Evolutionary conservation across 257 asterid species (phyloP).

Genomic region (Solanum chaucha): DNA sequence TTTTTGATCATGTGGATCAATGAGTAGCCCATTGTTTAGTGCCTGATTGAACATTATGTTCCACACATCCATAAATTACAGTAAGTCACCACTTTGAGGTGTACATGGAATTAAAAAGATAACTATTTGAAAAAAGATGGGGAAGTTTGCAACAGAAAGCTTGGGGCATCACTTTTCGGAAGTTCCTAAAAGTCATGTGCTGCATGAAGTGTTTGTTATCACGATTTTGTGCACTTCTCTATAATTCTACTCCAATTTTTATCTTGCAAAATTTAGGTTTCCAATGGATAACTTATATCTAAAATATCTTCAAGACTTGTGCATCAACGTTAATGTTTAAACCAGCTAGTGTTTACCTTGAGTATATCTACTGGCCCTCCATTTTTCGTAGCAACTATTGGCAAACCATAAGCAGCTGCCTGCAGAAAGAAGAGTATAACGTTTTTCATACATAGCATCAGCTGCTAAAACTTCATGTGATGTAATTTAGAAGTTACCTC

Average conservation of each 20-base stretch:
- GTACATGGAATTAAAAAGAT: neutral
- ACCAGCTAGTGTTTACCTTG: slow-evolving; percentile 29
- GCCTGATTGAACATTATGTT: slow-evolving; percentile 23
- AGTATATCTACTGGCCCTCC: slow-evolving; percentile 66
- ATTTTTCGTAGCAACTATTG: slow-evolving; percentile 57
- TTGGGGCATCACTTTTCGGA: neutral
- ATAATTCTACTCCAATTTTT: neutral
- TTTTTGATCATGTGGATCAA: slow-evolving; percentile 57
- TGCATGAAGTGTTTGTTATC: neutral
- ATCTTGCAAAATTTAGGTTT: neutral
- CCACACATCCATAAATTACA: neutral
- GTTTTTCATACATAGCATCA: neutral
- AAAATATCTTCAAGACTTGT: neutral
- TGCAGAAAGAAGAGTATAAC: slow-evolving; percentile 13
- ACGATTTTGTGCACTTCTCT: neutral
- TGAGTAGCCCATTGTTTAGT: slow-evolving; percentile 51
- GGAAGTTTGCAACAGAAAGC: neutral
- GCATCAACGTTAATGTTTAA: neutral
- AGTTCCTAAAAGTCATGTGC: neutral
- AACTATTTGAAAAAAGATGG: neutral
- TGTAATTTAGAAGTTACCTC: slow-evolving; percentile 32
- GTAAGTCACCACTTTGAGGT: neutral
- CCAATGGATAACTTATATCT: neutral
- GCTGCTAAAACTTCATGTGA: neutral
- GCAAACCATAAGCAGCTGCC: slow-evolving; percentile 73